phyloP scores from a whole-genome alignment of 345 rosid genomes.

The Ailanthus altissimus region DNA sequence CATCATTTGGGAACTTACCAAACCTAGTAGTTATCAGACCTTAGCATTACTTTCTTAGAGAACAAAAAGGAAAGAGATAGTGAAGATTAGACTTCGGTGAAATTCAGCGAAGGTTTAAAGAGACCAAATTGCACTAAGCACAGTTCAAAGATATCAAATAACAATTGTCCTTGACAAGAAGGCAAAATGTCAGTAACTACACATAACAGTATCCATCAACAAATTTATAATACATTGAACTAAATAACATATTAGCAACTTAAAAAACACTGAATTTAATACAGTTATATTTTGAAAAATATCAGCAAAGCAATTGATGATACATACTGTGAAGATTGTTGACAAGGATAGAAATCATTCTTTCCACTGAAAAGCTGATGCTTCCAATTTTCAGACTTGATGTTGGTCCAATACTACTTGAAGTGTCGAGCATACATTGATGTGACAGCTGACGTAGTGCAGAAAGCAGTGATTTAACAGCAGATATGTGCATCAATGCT shows the following conservation, averaged over 20 bases:
- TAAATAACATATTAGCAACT: neutral
- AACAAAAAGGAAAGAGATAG: neutral
- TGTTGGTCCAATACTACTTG: constrained; percentile 70
- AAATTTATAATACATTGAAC: neutral
- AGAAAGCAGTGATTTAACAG: constrained; percentile 94
- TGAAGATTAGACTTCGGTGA: neutral
- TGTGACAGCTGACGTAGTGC: constrained; percentile 80
- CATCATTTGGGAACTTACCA: too few species aligned
- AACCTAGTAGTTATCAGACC: neutral
- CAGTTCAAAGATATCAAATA: neutral
- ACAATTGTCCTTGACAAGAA: neutral
- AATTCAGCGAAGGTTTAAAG: neutral
- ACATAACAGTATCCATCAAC: constrained; percentile 3
- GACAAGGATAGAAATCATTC: constrained; percentile 88
- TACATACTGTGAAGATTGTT: constrained; percentile 95
- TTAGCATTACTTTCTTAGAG: neutral
- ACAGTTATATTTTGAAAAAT: constrained; percentile 1
- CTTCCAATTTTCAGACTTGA: constrained; percentile 76
- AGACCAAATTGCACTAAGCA: neutral
- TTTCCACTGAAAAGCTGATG: constrained; percentile 86
- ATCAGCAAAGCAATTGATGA: constrained; percentile 16
- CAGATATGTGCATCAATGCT: constrained; percentile 90
- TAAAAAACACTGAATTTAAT: neutral
- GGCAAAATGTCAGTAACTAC: constrained; percentile 15
- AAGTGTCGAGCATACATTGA: constrained; percentile 77